Evolutionary conservation across 1,284 basidiomycete genomes (phyloP).

Genomic region (Trichosporon faecale): DNA sequence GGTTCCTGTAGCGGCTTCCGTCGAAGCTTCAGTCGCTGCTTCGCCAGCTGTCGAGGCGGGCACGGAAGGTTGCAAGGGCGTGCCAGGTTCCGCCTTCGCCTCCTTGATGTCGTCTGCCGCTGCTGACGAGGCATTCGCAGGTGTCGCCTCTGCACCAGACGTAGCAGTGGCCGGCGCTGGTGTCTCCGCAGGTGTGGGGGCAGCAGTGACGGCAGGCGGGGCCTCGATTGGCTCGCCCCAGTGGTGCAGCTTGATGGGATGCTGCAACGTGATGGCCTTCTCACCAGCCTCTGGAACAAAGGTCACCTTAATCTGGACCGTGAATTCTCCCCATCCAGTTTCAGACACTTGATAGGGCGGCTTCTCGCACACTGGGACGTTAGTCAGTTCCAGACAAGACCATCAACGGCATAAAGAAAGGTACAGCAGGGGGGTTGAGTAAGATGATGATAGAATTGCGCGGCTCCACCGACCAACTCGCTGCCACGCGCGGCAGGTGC

Average conservation of each 20-base stretch:
- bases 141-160: slow-evolving; percentile 11
- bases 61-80: not conserved
- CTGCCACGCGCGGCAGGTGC: not conserved
- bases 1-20: slow-evolving; percentile 14
- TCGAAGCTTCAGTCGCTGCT: slow-evolving; percentile 13
- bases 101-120: slow-evolving; percentile 20
- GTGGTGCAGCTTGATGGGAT: slow-evolving; percentile 94
- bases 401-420: not conserved
- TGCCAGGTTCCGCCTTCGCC: slow-evolving; percentile 13
- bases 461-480: not conserved
- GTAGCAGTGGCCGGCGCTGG: slow-evolving; percentile 1
- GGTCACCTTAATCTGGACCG: slow-evolving; percentile 87
- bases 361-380: slow-evolving; percentile 74
- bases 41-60: slow-evolving; percentile 13
- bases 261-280: slow-evolving; percentile 80
- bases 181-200: not conserved
- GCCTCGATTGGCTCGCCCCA: slow-evolving; percentile 60
- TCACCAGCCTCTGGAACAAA: slow-evolving; percentile 91
- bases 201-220: slow-evolving; percentile 58
- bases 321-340: slow-evolving; percentile 99
- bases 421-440: not conserved
- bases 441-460: not conserved
- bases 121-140: slow-evolving; percentile 14
- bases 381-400: not conserved
- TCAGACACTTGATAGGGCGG: slow-evolving; percentile 92